Percentiles rank a stretch among this genome's conserved stretches.
Evolutionary conservation across 2,329 filamentous ascomycete genomes (phyloP).

Genomic region (Claviceps humidiphila): DNA sequence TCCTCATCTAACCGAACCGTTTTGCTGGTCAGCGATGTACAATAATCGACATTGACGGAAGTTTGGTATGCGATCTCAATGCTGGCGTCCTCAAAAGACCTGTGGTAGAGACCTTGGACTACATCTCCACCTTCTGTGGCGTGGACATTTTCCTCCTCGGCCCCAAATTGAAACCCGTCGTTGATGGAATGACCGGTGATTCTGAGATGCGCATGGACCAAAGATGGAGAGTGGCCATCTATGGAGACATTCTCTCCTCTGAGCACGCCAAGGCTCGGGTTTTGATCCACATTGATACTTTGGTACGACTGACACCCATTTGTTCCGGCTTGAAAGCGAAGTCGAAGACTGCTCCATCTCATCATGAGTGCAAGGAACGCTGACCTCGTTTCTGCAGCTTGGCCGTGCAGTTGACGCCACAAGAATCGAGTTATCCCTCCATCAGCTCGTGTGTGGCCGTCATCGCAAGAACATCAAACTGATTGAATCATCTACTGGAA

Average conservation of each 20-base stretch:
- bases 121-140: slow-evolving; percentile 75
- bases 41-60: slow-evolving; percentile 83
- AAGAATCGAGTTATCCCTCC: slow-evolving; percentile 73
- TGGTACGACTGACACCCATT: slow-evolving; percentile 39
- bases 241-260: slow-evolving; percentile 85
- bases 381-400: slow-evolving; percentile 33
- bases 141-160: slow-evolving; percentile 94
- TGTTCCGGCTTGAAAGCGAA: background rate
- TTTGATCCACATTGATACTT: slow-evolving; percentile 91
- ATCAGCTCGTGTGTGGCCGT: slow-evolving; percentile 84
- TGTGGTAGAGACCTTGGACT: slow-evolving; percentile 75
- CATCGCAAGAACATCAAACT: slow-evolving; percentile 96
- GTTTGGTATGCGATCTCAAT: slow-evolving; percentile 65
- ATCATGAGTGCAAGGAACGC: background rate
- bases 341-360: too few relatives aligned
- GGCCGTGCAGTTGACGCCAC: slow-evolving; percentile 64
- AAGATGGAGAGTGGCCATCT: slow-evolving; percentile 84
- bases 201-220: slow-evolving; percentile 77
- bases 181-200: slow-evolving; percentile 61
- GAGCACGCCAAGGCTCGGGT: slow-evolving; percentile 96
- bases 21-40: slow-evolving; percentile 52
- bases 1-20: background rate
- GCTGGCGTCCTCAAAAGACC: slow-evolving; percentile 57
- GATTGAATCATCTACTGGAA: slow-evolving; percentile 90
- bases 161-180: slow-evolving; percentile 72